A percentile compares a stretch with the other conserved stretches of the same genome.
phyloP scores from a whole-genome alignment of 1,284 basidiomycete species.

The Sphaerobolus stellatus region DNA sequence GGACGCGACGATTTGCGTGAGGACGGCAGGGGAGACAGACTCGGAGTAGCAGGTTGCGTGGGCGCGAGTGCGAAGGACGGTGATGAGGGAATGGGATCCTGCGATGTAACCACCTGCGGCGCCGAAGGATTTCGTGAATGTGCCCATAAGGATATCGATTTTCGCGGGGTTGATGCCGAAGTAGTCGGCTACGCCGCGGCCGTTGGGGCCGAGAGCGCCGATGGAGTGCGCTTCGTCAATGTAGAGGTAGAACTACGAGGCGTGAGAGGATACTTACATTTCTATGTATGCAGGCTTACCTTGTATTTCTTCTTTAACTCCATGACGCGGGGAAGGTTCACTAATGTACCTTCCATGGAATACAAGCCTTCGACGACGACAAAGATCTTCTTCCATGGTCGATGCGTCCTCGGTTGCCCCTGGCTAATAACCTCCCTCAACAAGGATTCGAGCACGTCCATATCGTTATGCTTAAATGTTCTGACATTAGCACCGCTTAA shows the following conservation, averaged over 20 bases:
- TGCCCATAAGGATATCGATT: conserved; percentile 97
- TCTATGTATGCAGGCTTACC: conserved; percentile 51
- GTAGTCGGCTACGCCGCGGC: conserved; percentile 95
- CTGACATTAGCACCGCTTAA: conserved; percentile 88
- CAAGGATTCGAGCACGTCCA: conserved; percentile 78
- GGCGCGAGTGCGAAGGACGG: conserved; percentile 78
- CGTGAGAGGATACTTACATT: no score
- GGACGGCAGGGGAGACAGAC: conserved; percentile 86
- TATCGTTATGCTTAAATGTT: conserved; percentile 98
- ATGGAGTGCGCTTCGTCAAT: conserved; percentile 98
- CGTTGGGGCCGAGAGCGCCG: conserved; percentile 91
- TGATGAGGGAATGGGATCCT: conserved; percentile 78
- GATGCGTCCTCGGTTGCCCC: conserved; percentile 94
- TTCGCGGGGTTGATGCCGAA: conserved; percentile 82
- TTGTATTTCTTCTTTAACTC: conserved; percentile 96
- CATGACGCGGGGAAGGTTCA: conserved; percentile 81
- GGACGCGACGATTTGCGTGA: conserved; percentile 88
- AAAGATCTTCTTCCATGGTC: conserved; percentile 99
- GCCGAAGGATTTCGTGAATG: conserved; percentile 98
- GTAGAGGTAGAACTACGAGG: conserved; percentile 85
- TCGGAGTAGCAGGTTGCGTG: conserved; percentile 90
- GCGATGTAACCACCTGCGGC: conserved; percentile 96
- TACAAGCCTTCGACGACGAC: conserved; percentile 95
- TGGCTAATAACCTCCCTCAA: conserved; percentile 93
- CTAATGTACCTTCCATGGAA: conserved; percentile 96